These are phyloP conservation scores for Monosiga brevicollis DNA, from an alignment of 78 protist species.

Conservation along the genomic window DNA sequence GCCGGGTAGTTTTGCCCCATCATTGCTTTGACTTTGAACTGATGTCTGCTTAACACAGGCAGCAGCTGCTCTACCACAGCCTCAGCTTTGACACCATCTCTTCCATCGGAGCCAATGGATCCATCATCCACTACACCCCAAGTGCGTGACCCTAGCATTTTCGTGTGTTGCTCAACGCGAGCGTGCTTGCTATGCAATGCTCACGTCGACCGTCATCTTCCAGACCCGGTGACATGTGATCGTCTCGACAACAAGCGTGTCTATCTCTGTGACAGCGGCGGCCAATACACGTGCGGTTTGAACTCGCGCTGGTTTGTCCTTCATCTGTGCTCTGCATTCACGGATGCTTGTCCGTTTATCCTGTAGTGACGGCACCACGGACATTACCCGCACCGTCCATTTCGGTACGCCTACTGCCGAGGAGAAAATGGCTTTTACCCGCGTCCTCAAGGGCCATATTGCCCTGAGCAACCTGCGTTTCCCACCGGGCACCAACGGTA, in stretches of 20 bases:
- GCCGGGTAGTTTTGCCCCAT: background rate
- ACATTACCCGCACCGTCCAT: constrained; percentile 86
- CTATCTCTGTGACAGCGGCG: constrained; percentile 75
- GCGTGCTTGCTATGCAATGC: background rate
- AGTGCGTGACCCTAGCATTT: background rate
- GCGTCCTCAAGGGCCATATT: constrained; percentile 78
- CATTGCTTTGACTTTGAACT: too few relatives aligned
- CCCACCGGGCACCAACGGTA: constrained; percentile 62
- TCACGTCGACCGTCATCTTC: background rate
- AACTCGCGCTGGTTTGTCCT: background rate
- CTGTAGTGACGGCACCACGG: constrained; percentile 83
- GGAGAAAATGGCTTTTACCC: constrained; percentile 55
- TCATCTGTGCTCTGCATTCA: background rate
- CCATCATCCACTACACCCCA: constrained; percentile 84
- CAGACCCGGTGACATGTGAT: background rate
- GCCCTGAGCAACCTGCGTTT: constrained; percentile 48
- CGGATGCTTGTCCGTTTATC: background rate
- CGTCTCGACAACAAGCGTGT: background rate
- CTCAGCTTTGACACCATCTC: constrained; percentile 62
- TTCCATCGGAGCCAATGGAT: constrained; percentile 64
- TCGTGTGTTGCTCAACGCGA: background rate
- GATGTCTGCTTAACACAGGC: background rate
- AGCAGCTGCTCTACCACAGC: constrained; percentile 37
- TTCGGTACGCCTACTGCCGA: constrained; percentile 61
- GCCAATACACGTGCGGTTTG: constrained; percentile 54